Evolutionary conservation across 345 rosid species (phyloP).

Genomic region (Hibiscus syriacus): DNA sequence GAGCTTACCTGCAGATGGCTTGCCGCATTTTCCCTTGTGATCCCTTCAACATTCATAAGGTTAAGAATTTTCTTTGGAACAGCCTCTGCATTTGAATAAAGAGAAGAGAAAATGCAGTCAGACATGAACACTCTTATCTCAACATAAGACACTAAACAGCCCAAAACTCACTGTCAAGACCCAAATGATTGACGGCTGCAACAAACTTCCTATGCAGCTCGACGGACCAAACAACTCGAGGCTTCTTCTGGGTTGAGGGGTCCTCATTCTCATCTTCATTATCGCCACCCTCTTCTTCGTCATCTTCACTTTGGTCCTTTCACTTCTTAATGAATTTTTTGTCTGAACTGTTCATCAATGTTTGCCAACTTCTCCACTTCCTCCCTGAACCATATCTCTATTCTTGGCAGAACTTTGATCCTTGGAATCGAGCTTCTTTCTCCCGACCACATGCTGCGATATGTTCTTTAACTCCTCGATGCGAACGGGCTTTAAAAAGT

Average conservation of each 20-base stretch:
- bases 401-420: constrained; percentile 20
- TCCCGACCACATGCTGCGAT: constrained; percentile 85
- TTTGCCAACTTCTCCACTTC: constrained; percentile 26
- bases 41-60: constrained; percentile 80
- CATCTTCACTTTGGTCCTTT: constrained; percentile 60
- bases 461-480: constrained; percentile 78
- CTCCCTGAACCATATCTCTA: constrained; percentile 20
- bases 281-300: constrained; percentile 59
- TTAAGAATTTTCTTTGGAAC: constrained; percentile 94
- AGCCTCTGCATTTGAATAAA: constrained; percentile 52
- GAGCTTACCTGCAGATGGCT: constrained; percentile 80
- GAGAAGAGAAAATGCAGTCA: neutral
- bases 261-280: constrained; percentile 60
- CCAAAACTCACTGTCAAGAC: constrained; percentile 70
- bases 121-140: neutral
- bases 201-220: constrained; percentile 84
- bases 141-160: constrained; percentile 1
- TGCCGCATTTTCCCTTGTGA: constrained; percentile 95
- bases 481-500: constrained; percentile 72
- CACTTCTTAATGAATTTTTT: constrained; percentile 44
- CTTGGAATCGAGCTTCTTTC: constrained; percentile 28
- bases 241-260: constrained; percentile 60
- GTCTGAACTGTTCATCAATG: constrained; percentile 25
- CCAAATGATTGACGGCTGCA: constrained; percentile 73
- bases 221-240: constrained; percentile 88